phyloP scores from a whole-genome alignment of 1,284 basidiomycete genomes.

The Porodaedalea pini region DNA sequence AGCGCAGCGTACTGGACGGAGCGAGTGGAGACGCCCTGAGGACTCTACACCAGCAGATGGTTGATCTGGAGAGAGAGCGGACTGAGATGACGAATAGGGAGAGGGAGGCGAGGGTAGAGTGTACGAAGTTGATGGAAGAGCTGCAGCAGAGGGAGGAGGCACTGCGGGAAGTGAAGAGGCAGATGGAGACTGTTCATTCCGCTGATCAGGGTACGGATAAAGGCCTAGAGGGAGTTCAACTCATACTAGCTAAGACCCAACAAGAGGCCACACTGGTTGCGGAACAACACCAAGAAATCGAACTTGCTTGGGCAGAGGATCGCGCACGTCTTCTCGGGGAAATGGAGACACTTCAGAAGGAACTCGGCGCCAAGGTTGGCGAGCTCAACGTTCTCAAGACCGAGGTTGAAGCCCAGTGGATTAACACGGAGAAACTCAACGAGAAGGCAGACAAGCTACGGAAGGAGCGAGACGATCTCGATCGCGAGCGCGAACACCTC shows the following conservation, averaged over 20 bases:
- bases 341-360: slow-evolving; percentile 26
- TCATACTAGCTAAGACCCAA: slow-evolving; percentile 36
- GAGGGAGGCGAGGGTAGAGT: slow-evolving; percentile 31
- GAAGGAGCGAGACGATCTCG: slow-evolving; percentile 51
- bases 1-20: slow-evolving; percentile 74
- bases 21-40: slow-evolving; percentile 67
- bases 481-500: slow-evolving; percentile 61
- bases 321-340: slow-evolving; percentile 38
- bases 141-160: slow-evolving; percentile 49
- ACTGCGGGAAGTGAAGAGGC: slow-evolving; percentile 50
- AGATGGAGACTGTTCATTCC: slow-evolving; percentile 48
- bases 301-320: slow-evolving; percentile 50
- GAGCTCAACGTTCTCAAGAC: slow-evolving; percentile 32
- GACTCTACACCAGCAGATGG: slow-evolving; percentile 62
- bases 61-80: slow-evolving; percentile 58
- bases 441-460: slow-evolving; percentile 46
- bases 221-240: slow-evolving; percentile 40
- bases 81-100: slow-evolving; percentile 44
- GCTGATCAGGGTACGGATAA: slow-evolving; percentile 30
- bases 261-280: slow-evolving; percentile 39
- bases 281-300: slow-evolving; percentile 37
- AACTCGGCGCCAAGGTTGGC: slow-evolving; percentile 20
- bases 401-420: slow-evolving; percentile 27
- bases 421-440: slow-evolving; percentile 31
- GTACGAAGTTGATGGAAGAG: slow-evolving; percentile 43